phyloP scores from a whole-genome alignment of 139 green algal species.

The Yamagishiella unicocca region DNA sequence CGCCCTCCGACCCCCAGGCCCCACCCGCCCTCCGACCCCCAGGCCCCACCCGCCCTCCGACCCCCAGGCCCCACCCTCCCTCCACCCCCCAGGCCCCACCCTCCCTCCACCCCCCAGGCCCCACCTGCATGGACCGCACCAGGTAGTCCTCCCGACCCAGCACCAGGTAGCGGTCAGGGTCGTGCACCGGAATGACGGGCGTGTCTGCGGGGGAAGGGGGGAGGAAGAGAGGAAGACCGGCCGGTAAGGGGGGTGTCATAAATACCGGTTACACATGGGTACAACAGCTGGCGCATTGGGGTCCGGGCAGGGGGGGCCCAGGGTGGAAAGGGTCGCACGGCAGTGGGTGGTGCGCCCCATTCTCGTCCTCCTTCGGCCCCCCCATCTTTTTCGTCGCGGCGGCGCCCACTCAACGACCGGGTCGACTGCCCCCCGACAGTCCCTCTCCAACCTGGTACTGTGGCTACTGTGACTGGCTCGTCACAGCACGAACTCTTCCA shows the following conservation, averaged over 20 bases:
- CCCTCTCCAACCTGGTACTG: no score
- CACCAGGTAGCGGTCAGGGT: slow-evolving; percentile 61
- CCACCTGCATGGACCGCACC: slow-evolving; percentile 75
- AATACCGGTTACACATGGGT: no score
- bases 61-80: no score
- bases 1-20: no score
- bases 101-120: slow-evolving; percentile 4
- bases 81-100: background rate
- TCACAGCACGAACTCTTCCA: no score
- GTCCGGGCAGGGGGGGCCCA: background rate
- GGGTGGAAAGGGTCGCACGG: background rate
- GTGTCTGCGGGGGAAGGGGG: slow-evolving; percentile 33
- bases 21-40: no score
- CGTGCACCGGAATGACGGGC: slow-evolving; percentile 46
- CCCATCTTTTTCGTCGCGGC: background rate
- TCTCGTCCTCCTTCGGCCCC: background rate
- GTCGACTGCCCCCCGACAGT: no score
- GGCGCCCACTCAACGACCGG: no score
- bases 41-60: no score
- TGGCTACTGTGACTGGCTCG: no score
- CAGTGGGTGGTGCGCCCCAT: background rate
- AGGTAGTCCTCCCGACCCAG: slow-evolving; percentile 83
- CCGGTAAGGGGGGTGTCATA: no score
- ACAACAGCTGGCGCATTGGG: background rate
- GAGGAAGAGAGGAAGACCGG: no score